Evolutionary conservation across 1,284 basidiomycete species (phyloP).

Genomic region (Apiotrichum gamsii): DNA sequence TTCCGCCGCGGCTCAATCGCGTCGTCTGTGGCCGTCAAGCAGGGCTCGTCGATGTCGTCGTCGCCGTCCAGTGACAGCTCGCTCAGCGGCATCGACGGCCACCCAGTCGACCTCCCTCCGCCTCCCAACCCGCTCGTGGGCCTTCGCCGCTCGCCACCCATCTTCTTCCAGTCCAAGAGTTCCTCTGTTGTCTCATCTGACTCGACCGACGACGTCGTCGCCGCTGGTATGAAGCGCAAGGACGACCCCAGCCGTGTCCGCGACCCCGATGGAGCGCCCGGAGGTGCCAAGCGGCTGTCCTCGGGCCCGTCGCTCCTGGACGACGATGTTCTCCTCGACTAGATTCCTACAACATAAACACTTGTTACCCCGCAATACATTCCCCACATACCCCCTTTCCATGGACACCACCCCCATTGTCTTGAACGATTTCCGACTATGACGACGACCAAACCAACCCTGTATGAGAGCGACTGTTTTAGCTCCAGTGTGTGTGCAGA

Average conservation of each 20-base stretch:
- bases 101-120: slow-evolving; percentile 2
- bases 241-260: slow-evolving; percentile 17
- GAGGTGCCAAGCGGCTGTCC: slow-evolving; percentile 29
- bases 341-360: too few relatives aligned
- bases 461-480: too few relatives aligned
- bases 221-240: slow-evolving; percentile 27
- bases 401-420: too few relatives aligned
- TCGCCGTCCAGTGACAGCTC: slow-evolving; percentile 5
- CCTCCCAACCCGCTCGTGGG: slow-evolving; percentile 25
- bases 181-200: not conserved
- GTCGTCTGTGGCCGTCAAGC: slow-evolving; percentile 13
- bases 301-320: slow-evolving; percentile 21
- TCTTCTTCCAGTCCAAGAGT: slow-evolving; percentile 33
- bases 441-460: too few relatives aligned
- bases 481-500: too few relatives aligned
- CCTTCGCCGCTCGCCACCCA: slow-evolving; percentile 30
- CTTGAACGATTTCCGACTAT: too few relatives aligned
- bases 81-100: slow-evolving; percentile 1
- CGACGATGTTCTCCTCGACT: too few relatives aligned
- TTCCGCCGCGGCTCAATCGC: slow-evolving; percentile 30
- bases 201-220: not conserved
- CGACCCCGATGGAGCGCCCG: slow-evolving; percentile 8
- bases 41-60: slow-evolving; percentile 6
- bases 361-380: too few relatives aligned
- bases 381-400: too few relatives aligned